Evolutionary conservation across 495 filamentous ascomycete species (phyloP).

Genomic region (Penicillium silybi): DNA sequence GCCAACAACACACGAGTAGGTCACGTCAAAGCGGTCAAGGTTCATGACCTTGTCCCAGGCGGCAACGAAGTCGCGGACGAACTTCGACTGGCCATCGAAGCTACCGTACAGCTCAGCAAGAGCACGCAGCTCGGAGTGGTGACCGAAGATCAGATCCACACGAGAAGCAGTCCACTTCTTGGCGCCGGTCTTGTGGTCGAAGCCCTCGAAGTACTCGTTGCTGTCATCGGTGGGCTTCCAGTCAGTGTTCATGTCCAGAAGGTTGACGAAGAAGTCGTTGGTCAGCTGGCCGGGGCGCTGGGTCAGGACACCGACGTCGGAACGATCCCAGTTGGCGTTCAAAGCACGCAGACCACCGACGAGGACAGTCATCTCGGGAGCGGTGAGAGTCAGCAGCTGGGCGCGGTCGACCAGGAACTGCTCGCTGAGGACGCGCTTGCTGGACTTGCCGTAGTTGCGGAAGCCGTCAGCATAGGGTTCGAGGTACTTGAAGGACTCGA

Average conservation of each 20-base stretch:
- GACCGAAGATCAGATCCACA: conserved; percentile 65
- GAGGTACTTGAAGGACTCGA: conserved; percentile 56
- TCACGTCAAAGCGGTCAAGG: conserved; percentile 61
- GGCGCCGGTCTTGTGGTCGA: conserved; percentile 60
- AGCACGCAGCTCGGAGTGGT: conserved; percentile 66
- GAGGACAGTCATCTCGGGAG: conserved; percentile 63
- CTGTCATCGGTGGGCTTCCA: conserved; percentile 52
- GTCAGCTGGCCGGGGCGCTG: conserved; percentile 58
- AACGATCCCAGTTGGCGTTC: conserved; percentile 64
- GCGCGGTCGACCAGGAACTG: conserved; percentile 65
- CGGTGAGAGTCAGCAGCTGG: conserved; percentile 60
- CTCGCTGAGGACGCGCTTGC: conserved; percentile 55
- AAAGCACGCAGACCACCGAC: conserved; percentile 64
- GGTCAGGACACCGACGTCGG: conserved; percentile 59
- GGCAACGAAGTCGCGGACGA: conserved; percentile 64
- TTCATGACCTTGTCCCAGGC: conserved; percentile 72
- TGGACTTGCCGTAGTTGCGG: conserved; percentile 67
- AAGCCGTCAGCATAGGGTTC: conserved; percentile 64
- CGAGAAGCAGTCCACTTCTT: conserved; percentile 67
- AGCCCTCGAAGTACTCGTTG: conserved; percentile 56
- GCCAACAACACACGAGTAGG: conserved; percentile 11
- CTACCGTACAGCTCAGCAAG: conserved; percentile 62
- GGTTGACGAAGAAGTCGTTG: conserved; percentile 74
- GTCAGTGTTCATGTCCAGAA: conserved; percentile 59
- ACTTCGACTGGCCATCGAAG: conserved; percentile 52